Evolutionary conservation across 2,329 filamentous ascomycete species (phyloP).

Genomic region (Trichoderma sp.): DNA sequence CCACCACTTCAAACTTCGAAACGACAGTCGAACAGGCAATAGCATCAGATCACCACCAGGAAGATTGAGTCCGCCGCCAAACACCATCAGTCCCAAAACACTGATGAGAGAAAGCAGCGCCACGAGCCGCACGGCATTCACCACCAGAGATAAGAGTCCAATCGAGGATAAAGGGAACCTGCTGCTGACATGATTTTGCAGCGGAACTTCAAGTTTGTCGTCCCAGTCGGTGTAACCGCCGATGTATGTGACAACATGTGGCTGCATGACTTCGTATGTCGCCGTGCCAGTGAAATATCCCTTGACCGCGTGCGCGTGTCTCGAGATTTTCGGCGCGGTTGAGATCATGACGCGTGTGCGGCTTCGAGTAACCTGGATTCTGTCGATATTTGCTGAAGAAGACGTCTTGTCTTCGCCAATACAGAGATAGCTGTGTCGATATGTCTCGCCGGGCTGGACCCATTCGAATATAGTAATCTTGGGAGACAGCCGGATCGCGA

Average conservation of each 20-base stretch:
- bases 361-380: neutral
- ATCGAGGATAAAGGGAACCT: neutral
- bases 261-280: slow-evolving; percentile 26
- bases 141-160: neutral
- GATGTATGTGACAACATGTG: slow-evolving; percentile 32
- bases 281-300: slow-evolving; percentile 20
- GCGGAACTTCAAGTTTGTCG: slow-evolving; percentile 19
- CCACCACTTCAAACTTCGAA: neutral
- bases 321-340: slow-evolving; percentile 28
- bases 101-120: neutral
- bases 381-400: neutral
- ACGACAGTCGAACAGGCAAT: neutral
- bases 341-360: slow-evolving; percentile 34
- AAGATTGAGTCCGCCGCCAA: neutral
- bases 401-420: slow-evolving; percentile 20
- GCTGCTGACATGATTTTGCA: neutral
- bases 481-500: slow-evolving; percentile 28
- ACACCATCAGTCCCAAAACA: neutral
- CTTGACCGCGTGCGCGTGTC: slow-evolving; percentile 21
- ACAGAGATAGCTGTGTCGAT: slow-evolving; percentile 25
- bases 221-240: slow-evolving; percentile 26
- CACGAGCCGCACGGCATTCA: neutral
- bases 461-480: slow-evolving; percentile 29
- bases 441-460: slow-evolving; percentile 30
- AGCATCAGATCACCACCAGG: neutral